These are phyloP conservation scores for Asterophora lycoperdoides DNA, from an alignment of 768 basidiomycete species.

Conservation along the genomic window DNA sequence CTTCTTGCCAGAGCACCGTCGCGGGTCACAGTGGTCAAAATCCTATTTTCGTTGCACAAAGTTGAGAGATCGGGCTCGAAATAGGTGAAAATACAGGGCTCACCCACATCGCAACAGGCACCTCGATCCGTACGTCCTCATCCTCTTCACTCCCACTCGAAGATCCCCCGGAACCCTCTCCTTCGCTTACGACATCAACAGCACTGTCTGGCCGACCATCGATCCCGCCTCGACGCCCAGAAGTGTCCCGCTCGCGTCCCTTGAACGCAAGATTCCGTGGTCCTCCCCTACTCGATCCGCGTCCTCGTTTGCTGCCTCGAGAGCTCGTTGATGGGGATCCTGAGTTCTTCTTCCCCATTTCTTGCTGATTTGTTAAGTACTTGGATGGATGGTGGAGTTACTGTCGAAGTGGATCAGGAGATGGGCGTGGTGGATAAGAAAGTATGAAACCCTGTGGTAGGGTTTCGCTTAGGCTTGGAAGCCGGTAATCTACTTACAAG, in stretches of 20 bases:
- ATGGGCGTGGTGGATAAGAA: no score
- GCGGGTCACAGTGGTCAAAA: conserved; percentile 96
- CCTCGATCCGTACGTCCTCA: conserved; percentile 38
- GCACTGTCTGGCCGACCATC: conserved; percentile 55
- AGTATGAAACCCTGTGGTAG: no score
- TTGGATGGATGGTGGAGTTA: background rate
- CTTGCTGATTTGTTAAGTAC: background rate
- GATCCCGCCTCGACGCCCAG: conserved; percentile 16
- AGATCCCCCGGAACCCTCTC: conserved; percentile 28
- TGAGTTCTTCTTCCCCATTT: conserved; percentile 41
- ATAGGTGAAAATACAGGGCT: conserved; percentile 28
- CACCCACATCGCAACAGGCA: conserved; percentile 97
- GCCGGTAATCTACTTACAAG: no score
- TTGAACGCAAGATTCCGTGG: conserved; percentile 11
- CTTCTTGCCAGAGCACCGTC: conserved; percentile 79
- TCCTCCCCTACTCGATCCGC: conserved; percentile 23
- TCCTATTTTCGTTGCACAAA: conserved; percentile 50
- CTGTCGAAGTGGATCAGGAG: no score
- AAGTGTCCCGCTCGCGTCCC: conserved; percentile 15
- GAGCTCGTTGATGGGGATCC: conserved; percentile 23
- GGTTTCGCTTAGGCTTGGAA: no score
- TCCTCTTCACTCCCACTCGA: conserved; percentile 25
- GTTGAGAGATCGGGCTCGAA: background rate
- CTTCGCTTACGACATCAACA: conserved; percentile 43
- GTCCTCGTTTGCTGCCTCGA: conserved; percentile 36